These are phyloP conservation scores for Schrenkiella parvula DNA, from an alignment of 345 rosid species.

Conservation along the genomic window DNA sequence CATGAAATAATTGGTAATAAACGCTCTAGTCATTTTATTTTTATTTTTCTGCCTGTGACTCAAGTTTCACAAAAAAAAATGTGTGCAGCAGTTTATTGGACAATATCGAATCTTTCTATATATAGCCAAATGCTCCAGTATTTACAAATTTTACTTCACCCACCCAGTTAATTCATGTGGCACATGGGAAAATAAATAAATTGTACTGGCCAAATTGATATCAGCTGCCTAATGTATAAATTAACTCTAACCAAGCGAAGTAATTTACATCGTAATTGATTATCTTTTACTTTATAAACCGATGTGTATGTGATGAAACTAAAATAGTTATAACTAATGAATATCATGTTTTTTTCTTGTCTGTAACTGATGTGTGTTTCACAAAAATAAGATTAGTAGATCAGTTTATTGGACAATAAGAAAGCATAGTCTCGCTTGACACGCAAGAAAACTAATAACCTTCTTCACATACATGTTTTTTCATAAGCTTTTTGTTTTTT, in stretches of 20 bases:
- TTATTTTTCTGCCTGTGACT: not conserved
- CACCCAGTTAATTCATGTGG: not conserved
- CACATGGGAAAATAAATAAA: not conserved
- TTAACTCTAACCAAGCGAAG: not conserved
- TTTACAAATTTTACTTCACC: conserved; percentile 7
- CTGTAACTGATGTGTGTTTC: not conserved
- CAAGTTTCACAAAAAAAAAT: not conserved
- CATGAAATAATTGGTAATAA: not conserved
- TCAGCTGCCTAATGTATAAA: not conserved
- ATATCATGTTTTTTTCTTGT: not conserved
- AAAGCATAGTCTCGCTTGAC: not conserved
- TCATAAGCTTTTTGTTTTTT: not conserved
- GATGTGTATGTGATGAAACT: not conserved
- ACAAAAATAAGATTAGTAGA: not conserved
- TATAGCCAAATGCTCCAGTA: conserved; percentile 5
- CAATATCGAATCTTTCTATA: not conserved
- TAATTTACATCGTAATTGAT: not conserved
- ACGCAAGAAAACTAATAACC: not conserved
- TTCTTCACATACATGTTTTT: not conserved
- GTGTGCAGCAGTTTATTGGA: not conserved
- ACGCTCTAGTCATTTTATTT: not conserved
- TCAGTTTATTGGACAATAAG: not conserved
- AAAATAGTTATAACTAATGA: not conserved
- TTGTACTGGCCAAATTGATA: not conserved
- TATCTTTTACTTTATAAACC: not conserved